phyloP scores from a whole-genome alignment of 73 alveolate genomes.

The Tetrahymena borealis region DNA sequence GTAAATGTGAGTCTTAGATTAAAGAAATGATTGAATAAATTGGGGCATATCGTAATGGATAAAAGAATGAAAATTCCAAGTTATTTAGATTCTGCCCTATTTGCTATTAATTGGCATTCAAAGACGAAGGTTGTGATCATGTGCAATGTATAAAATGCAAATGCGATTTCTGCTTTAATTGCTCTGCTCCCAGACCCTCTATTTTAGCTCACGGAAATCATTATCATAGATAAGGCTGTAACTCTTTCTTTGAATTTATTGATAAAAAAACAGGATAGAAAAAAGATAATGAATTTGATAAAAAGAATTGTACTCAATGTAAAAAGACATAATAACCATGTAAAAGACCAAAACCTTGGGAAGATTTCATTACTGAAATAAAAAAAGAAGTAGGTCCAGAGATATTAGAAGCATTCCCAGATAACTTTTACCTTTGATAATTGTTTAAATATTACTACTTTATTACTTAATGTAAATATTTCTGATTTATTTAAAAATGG shows the following conservation, averaged over 20 bases:
- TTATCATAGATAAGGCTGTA: slow-evolving; percentile 40
- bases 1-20: not conserved
- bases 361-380: not conserved
- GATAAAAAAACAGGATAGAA: not conserved
- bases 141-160: slow-evolving; percentile 23
- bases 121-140: slow-evolving; percentile 42
- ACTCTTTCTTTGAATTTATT: not conserved
- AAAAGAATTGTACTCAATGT: not conserved
- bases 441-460: not conserved
- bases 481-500: too few relatives aligned
- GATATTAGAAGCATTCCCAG: not conserved
- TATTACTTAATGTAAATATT: too few relatives aligned
- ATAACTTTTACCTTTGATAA: not conserved
- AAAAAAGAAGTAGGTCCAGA: not conserved
- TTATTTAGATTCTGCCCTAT: slow-evolving; percentile 14
- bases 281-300: not conserved
- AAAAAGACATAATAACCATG: not conserved
- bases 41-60: not conserved
- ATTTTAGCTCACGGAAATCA: slow-evolving; percentile 42
- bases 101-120: slow-evolving; percentile 10
- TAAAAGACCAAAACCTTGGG: not conserved
- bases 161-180: slow-evolving; percentile 29
- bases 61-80: not conserved
- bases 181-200: slow-evolving; percentile 40
- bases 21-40: not conserved